Conservation (phyloP, 1,284 basidiomycete species). For the Spongispora temasekensis region DNA sequence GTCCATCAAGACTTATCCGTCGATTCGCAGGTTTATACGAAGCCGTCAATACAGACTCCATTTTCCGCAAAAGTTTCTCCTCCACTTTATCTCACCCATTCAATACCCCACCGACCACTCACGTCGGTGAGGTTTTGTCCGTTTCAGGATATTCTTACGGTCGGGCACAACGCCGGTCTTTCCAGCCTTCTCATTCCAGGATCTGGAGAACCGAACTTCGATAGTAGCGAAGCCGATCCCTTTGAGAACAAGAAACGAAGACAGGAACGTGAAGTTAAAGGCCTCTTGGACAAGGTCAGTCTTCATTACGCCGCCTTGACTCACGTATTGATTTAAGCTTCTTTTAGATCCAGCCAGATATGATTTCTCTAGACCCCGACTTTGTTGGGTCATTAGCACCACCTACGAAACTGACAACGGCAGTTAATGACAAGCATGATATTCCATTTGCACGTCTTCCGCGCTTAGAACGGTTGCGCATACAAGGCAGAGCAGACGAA, state of each 20-base stretch:
- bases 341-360: constrained; percentile 82
- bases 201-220: constrained; percentile 93
- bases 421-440: constrained; percentile 51
- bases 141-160: constrained; percentile 89
- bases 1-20: not conserved
- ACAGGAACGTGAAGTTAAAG: constrained; percentile 90
- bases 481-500: constrained; percentile 73
- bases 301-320: not conserved
- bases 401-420: constrained; percentile 58
- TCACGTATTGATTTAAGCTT: constrained; percentile 3
- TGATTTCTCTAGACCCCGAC: constrained; percentile 90
- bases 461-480: constrained; percentile 70
- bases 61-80: constrained; percentile 58
- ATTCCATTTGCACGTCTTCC: constrained; percentile 72
- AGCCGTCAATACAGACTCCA: constrained; percentile 63
- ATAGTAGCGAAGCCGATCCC: constrained; percentile 91
- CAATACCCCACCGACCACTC: constrained; percentile 69
- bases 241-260: constrained; percentile 85
- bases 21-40: constrained; percentile 59
- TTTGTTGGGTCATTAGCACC: constrained; percentile 76
- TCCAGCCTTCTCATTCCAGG: constrained; percentile 90
- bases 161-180: constrained; percentile 75
- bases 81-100: constrained; percentile 84
- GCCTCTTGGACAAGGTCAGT: constrained; percentile 84
- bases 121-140: constrained; percentile 81